These are phyloP conservation scores for Mortierella sp. DNA, from an alignment of 371 early-diverging fungal genomes.

Conservation along the genomic window DNA sequence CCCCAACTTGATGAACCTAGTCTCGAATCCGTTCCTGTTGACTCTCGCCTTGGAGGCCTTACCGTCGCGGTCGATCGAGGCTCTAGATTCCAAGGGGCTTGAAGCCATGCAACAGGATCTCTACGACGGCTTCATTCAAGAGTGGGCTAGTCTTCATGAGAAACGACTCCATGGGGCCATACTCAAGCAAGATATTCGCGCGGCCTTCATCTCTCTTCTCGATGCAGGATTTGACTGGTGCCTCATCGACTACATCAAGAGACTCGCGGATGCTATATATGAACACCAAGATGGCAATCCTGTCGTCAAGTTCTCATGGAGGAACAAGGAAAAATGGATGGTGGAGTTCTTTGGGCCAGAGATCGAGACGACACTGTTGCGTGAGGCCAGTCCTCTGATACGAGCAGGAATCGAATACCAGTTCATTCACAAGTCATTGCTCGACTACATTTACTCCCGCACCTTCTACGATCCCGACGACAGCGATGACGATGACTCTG, in stretches of 20 bases:
- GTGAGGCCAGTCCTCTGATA: not conserved
- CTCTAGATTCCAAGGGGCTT: too few species aligned
- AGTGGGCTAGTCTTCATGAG: not conserved
- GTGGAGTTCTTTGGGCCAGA: not conserved
- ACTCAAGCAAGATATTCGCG: too few species aligned
- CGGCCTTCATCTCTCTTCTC: not conserved
- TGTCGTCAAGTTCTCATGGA: too few species aligned
- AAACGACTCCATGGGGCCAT: not conserved
- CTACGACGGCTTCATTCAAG: not conserved
- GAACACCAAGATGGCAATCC: not conserved
- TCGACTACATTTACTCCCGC: not conserved
- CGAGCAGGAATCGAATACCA: not conserved
- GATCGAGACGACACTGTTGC: not conserved
- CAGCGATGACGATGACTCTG: not conserved
- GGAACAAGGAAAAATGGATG: not conserved
- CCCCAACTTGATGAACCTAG: not conserved
- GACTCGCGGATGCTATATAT: not conserved
- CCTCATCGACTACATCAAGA: not conserved
- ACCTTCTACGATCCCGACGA: not conserved
- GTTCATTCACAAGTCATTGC: constrained; percentile 10
- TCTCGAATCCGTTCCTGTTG: not conserved
- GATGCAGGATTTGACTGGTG: not conserved
- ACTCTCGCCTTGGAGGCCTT: not conserved
- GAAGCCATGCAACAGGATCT: not conserved
- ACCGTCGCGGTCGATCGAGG: not conserved